Conservation (phyloP, 1,284 basidiomycete genomes). For the Pisolithus thermaeus region DNA sequence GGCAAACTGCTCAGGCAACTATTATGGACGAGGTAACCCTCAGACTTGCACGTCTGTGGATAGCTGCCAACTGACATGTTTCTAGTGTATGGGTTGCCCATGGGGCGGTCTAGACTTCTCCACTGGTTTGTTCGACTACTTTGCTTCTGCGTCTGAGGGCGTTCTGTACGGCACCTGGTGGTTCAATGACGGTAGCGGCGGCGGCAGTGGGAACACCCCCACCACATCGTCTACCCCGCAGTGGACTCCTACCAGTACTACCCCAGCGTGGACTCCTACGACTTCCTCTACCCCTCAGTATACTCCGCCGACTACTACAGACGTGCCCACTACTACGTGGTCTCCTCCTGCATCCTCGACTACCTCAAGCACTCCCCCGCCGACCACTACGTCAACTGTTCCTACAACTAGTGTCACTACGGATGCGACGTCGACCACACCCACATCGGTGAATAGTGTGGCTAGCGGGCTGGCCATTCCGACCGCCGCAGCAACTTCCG, state of each 20-base stretch:
- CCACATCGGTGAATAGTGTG: conserved; percentile 10
- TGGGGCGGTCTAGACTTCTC: conserved; percentile 77
- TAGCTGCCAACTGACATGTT: conserved; percentile 4
- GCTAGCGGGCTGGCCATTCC: conserved; percentile 28
- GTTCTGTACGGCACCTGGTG: conserved; percentile 57
- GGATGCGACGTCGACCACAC: conserved; percentile 16
- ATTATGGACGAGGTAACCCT: conserved; percentile 61
- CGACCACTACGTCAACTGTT: conserved; percentile 11
- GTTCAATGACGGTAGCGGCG: conserved; percentile 35
- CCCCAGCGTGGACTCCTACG: conserved; percentile 13
- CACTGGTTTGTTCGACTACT: conserved; percentile 62
- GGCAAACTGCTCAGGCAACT: conserved; percentile 54
- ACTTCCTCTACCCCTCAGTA: conserved; percentile 22
- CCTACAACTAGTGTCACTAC: conserved; percentile 11
- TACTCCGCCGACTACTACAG: conserved; percentile 20
- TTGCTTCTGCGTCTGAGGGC: conserved; percentile 44
- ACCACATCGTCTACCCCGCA: conserved; percentile 21
- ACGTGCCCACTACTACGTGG: conserved; percentile 20
- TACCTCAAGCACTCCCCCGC: conserved; percentile 14
- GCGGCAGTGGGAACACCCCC: conserved; percentile 19
- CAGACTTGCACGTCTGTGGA: conserved; percentile 3
- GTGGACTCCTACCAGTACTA: conserved; percentile 23
- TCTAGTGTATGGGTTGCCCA: conserved; percentile 67
- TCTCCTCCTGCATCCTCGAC: conserved; percentile 17
- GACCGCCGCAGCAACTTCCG: conserved; percentile 19